These are phyloP conservation scores for Cladosporium sphaerospermum DNA, from an alignment of 2,329 filamentous ascomycete species.

Conservation along the genomic window DNA sequence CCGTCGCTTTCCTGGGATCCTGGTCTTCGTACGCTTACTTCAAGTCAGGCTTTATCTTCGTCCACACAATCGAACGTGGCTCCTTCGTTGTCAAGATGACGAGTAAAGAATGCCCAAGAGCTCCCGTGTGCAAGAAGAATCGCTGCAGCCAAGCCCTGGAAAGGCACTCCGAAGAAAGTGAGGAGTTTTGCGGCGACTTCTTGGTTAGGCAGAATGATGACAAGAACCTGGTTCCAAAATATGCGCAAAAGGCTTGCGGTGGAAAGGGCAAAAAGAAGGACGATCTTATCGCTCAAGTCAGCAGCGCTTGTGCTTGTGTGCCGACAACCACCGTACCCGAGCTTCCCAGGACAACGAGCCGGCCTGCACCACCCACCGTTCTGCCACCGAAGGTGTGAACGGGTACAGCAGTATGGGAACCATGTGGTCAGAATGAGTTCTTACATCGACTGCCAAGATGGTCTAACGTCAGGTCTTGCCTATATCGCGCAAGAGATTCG, in stretches of 20 bases:
- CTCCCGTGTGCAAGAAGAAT: constrained; percentile 16
- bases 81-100: constrained; percentile 42
- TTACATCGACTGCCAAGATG: too few species aligned
- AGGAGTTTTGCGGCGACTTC: constrained; percentile 17
- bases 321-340: constrained; percentile 17
- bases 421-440: too few species aligned
- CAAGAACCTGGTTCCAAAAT: constrained; percentile 16
- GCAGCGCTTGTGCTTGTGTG: constrained; percentile 20
- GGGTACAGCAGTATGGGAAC: too few species aligned
- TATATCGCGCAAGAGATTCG: too few species aligned
- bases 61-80: constrained; percentile 50
- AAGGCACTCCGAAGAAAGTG: constrained; percentile 15
- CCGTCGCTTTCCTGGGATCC: constrained; percentile 24
- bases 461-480: too few species aligned
- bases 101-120: constrained; percentile 13
- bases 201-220: constrained; percentile 14
- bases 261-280: constrained; percentile 12
- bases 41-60: constrained; percentile 44
- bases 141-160: constrained; percentile 14
- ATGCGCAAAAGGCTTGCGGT: constrained; percentile 15
- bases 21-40: constrained; percentile 47
- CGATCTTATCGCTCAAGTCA: constrained; percentile 15
- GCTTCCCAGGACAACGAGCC: constrained; percentile 16
- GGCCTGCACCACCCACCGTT: constrained; percentile 15
- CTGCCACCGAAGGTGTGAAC: constrained; percentile 10